phyloP scores from a whole-genome alignment of 1,139 yeast species.

The Suhomyces terraborum region DNA sequence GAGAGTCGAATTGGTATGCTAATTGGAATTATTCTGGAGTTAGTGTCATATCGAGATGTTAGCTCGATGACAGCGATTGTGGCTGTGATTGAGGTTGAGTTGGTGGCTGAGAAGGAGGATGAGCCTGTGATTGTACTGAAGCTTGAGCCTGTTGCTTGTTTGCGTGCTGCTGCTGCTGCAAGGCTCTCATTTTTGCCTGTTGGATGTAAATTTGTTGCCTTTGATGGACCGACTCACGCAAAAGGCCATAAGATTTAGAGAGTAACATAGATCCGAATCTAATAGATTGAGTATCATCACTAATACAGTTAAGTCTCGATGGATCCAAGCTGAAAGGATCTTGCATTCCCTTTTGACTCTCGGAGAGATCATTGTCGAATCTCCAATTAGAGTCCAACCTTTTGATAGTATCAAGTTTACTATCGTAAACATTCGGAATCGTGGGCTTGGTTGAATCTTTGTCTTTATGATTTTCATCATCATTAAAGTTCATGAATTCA shows the following conservation, averaged over 20 bases:
- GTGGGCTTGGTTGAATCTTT: constrained; percentile 4
- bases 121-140: constrained; percentile 9
- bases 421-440: constrained; percentile 54
- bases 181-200: constrained; percentile 49
- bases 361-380: constrained; percentile 67
- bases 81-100: constrained; percentile 1
- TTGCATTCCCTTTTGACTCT: constrained; percentile 46
- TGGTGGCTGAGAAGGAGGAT: constrained; percentile 2
- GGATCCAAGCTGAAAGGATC: constrained; percentile 67
- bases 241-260: constrained; percentile 78
- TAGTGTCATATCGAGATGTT: background rate
- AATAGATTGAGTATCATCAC: constrained; percentile 84
- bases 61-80: constrained; percentile 4
- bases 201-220: constrained; percentile 46
- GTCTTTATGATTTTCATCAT: constrained; percentile 23
- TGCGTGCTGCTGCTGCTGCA: constrained; percentile 42
- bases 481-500: constrained; percentile 37
- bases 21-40: constrained; percentile 6
- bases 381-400: constrained; percentile 73
- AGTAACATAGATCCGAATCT: constrained; percentile 90
- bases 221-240: constrained; percentile 54
- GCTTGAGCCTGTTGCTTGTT: constrained; percentile 32
- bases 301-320: constrained; percentile 72
- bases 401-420: constrained; percentile 50
- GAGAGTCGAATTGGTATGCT: constrained; percentile 8